Conservation (phyloP, 2,329 filamentous ascomycete genomes). For the Fusarium sp. region DNA sequence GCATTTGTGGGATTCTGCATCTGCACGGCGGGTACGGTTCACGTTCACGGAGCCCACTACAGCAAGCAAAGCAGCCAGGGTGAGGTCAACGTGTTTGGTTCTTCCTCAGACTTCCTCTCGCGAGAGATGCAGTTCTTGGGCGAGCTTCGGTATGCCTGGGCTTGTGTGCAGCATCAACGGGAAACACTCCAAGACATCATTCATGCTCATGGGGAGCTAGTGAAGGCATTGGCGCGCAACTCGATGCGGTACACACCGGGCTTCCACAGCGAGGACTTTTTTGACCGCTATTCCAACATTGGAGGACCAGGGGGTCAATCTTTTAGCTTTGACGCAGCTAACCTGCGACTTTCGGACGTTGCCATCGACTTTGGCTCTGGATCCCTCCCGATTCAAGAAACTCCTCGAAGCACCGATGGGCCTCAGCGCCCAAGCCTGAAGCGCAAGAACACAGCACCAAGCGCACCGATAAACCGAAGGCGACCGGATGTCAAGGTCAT, state of each 20-base stretch:
- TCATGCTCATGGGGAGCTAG: conserved; percentile 79
- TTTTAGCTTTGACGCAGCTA: conserved; percentile 73
- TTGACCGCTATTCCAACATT: conserved; percentile 75
- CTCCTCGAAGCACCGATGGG: conserved; percentile 48
- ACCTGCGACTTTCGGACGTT: conserved; percentile 74
- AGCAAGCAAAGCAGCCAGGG: conserved; percentile 58
- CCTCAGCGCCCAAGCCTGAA: conserved; percentile 55
- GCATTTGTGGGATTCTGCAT: conserved; percentile 87
- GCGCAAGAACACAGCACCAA: conserved; percentile 56
- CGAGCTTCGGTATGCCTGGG: conserved; percentile 78
- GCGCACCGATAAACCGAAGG: conserved; percentile 49
- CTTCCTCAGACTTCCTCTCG: conserved; percentile 72
- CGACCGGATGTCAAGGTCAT: conserved; percentile 51
- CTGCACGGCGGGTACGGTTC: conserved; percentile 84
- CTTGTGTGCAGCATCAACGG: conserved; percentile 78
- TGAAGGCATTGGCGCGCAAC: conserved; percentile 72
- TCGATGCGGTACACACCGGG: conserved; percentile 75
- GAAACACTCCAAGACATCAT: conserved; percentile 81
- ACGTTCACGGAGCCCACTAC: conserved; percentile 86
- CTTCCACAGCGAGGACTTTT: conserved; percentile 87
- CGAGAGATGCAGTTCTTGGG: conserved; percentile 81
- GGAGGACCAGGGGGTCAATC: conserved; percentile 65
- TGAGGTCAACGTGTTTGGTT: conserved; percentile 69
- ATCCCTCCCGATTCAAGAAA: conserved; percentile 59
- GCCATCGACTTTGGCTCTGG: conserved; percentile 67